phyloP scores from a whole-genome alignment of 345 rosid species.

The Citrus maxima region DNA sequence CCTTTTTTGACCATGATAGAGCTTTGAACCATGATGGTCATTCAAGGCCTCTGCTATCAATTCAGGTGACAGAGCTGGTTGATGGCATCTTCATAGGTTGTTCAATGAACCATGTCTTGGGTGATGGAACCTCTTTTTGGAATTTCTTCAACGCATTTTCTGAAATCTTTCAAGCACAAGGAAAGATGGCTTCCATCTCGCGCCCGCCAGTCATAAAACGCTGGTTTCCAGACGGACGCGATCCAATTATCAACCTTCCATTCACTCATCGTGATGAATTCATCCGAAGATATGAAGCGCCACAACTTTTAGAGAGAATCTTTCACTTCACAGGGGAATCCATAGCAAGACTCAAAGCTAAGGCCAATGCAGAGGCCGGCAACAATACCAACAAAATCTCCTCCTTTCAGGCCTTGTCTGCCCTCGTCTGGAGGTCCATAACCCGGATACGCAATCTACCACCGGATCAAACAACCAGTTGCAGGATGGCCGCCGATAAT shows the following conservation, averaged over 20 bases:
- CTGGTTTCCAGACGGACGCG: slow-evolving; percentile 57
- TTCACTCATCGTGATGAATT: slow-evolving; percentile 44
- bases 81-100: slow-evolving; percentile 72
- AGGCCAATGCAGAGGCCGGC: slow-evolving; percentile 38
- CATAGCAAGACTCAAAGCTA: slow-evolving; percentile 44
- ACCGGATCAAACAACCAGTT: slow-evolving; percentile 33
- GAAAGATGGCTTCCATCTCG: slow-evolving; percentile 19
- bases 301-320: slow-evolving; percentile 46
- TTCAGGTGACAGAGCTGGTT: slow-evolving; percentile 57
- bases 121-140: slow-evolving; percentile 71
- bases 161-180: slow-evolving; percentile 51
- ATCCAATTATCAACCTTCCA: slow-evolving; percentile 47
- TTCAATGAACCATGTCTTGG: slow-evolving; percentile 61
- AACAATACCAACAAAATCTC: slow-evolving; percentile 48
- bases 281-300: slow-evolving; percentile 39
- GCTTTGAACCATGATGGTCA: slow-evolving; percentile 65
- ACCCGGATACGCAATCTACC: slow-evolving; percentile 43
- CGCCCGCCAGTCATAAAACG: slow-evolving; percentile 43
- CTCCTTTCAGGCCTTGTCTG: slow-evolving; percentile 66
- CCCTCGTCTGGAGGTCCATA: slow-evolving; percentile 62
- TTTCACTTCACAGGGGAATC: slow-evolving; percentile 63
- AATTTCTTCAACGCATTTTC: slow-evolving; percentile 65
- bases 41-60: slow-evolving; percentile 41
- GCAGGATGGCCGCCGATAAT: slow-evolving; percentile 48
- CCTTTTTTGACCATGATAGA: slow-evolving; percentile 64